Percentiles rank a stretch among this genome's conserved stretches.
These are phyloP conservation scores for Marasmius fiardii DNA, from an alignment of 1,284 basidiomycete species.

Conservation along the genomic window DNA sequence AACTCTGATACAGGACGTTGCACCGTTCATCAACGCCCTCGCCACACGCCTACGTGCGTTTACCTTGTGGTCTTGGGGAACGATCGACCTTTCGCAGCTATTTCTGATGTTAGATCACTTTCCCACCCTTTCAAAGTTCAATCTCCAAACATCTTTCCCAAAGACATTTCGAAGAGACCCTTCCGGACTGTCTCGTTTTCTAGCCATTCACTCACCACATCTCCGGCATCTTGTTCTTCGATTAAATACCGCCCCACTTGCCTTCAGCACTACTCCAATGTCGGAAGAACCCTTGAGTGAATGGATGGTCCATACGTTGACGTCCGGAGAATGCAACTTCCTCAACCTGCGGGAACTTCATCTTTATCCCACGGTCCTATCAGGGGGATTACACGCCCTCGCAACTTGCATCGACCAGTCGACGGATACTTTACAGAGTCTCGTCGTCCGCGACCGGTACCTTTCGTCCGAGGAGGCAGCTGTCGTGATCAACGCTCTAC, in stretches of 20 bases:
- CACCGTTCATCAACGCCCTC: slow-evolving; percentile 34
- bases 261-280: slow-evolving; percentile 19
- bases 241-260: slow-evolving; percentile 32
- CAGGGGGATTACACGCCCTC: slow-evolving; percentile 30
- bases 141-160: slow-evolving; percentile 36
- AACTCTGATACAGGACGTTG: slow-evolving; percentile 27
- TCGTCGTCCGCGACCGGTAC: slow-evolving; percentile 38
- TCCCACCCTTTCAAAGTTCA: slow-evolving; percentile 28
- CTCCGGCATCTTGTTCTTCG: slow-evolving; percentile 33
- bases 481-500: slow-evolving; percentile 23
- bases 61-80: slow-evolving; percentile 33
- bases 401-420: slow-evolving; percentile 27
- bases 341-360: slow-evolving; percentile 29
- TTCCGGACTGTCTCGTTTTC: slow-evolving; percentile 29
- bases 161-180: slow-evolving; percentile 30
- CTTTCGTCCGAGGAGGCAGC: slow-evolving; percentile 27
- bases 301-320: slow-evolving; percentile 28
- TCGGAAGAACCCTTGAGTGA: slow-evolving; percentile 26
- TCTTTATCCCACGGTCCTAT: slow-evolving; percentile 33
- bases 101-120: slow-evolving; percentile 29
- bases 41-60: slow-evolving; percentile 27
- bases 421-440: slow-evolving; percentile 25
- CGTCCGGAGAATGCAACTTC: slow-evolving; percentile 21
- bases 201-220: slow-evolving; percentile 24
- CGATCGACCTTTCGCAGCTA: slow-evolving; percentile 32